phyloP scores from a whole-genome alignment of 2,329 filamentous ascomycete genomes.

The Trichoderma brevicompactum region DNA sequence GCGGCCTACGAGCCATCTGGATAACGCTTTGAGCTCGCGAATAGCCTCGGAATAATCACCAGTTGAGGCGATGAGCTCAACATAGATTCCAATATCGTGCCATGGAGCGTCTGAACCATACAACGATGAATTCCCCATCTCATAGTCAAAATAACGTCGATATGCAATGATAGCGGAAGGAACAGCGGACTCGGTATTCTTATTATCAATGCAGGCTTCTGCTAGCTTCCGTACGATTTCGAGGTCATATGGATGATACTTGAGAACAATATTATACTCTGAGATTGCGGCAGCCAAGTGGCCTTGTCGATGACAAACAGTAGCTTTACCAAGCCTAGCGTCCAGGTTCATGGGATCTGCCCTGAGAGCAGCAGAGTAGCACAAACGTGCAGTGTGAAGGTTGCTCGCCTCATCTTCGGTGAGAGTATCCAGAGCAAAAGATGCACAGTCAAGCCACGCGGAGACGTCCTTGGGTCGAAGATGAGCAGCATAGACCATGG shows the following conservation, averaged over 20 bases:
- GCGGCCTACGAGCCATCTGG: slow-evolving; percentile 82
- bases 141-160: slow-evolving; percentile 50
- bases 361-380: slow-evolving; percentile 63
- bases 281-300: slow-evolving; percentile 57
- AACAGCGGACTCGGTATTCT: slow-evolving; percentile 47
- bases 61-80: slow-evolving; percentile 74
- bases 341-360: slow-evolving; percentile 61
- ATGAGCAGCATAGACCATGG: slow-evolving; percentile 65
- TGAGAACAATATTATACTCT: slow-evolving; percentile 61
- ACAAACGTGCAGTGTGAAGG: slow-evolving; percentile 60
- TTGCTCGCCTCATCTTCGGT: slow-evolving; percentile 53
- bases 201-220: slow-evolving; percentile 59
- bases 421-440: slow-evolving; percentile 58
- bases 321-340: slow-evolving; percentile 63
- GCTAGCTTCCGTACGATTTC: slow-evolving; percentile 60
- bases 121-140: slow-evolving; percentile 40
- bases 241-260: slow-evolving; percentile 57
- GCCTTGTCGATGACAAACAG: slow-evolving; percentile 60
- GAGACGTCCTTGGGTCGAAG: slow-evolving; percentile 63
- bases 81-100: slow-evolving; percentile 84
- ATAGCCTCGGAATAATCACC: slow-evolving; percentile 69
- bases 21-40: slow-evolving; percentile 68
- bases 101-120: slow-evolving; percentile 59
- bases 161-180: slow-evolving; percentile 55
- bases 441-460: slow-evolving; percentile 63